Percentiles rank a stretch among this genome's conserved stretches.
phyloP scores from a whole-genome alignment of 2,329 filamentous ascomycete genomes.

The Tothia fuscella region DNA sequence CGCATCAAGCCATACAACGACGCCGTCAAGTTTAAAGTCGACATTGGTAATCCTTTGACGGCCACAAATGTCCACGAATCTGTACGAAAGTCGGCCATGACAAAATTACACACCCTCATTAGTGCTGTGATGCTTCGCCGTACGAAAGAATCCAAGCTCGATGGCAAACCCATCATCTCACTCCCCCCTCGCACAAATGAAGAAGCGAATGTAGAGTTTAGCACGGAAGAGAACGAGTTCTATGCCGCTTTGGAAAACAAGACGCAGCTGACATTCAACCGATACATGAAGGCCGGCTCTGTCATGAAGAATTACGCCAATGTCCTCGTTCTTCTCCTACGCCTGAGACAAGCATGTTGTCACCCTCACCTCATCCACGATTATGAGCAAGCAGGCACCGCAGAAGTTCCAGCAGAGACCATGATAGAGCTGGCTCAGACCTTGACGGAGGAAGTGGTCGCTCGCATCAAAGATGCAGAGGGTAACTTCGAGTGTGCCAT shows the following conservation, averaged over 20 bases:
- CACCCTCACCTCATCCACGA: slow-evolving; percentile 63
- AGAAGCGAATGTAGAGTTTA: slow-evolving; percentile 52
- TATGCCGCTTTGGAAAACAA: slow-evolving; percentile 56
- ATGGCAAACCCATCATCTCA: slow-evolving; percentile 64
- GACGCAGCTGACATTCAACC: slow-evolving; percentile 62
- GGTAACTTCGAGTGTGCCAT: slow-evolving; percentile 65
- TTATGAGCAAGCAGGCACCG: slow-evolving; percentile 32
- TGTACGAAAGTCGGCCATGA: slow-evolving; percentile 44
- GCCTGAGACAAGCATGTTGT: slow-evolving; percentile 70
- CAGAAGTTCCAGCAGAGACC: slow-evolving; percentile 40
- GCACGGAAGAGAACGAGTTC: slow-evolving; percentile 49
- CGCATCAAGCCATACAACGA: slow-evolving; percentile 62
- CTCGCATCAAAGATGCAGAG: slow-evolving; percentile 49
- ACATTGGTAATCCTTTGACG: slow-evolving; percentile 44
- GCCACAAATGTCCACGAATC: slow-evolving; percentile 18
- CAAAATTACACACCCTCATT: slow-evolving; percentile 59
- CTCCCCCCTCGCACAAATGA: slow-evolving; percentile 55
- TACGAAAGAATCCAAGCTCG: slow-evolving; percentile 65
- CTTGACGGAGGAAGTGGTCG: slow-evolving; percentile 48
- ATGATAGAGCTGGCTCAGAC: slow-evolving; percentile 51
- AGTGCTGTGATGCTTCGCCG: slow-evolving; percentile 73
- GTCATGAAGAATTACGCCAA: slow-evolving; percentile 65
- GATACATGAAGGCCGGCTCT: slow-evolving; percentile 56
- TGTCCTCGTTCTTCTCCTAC: slow-evolving; percentile 66
- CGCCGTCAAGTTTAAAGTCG: slow-evolving; percentile 48